Conservation (phyloP, 805 yeast genomes). For the Torulaspora microellipsoides region DNA sequence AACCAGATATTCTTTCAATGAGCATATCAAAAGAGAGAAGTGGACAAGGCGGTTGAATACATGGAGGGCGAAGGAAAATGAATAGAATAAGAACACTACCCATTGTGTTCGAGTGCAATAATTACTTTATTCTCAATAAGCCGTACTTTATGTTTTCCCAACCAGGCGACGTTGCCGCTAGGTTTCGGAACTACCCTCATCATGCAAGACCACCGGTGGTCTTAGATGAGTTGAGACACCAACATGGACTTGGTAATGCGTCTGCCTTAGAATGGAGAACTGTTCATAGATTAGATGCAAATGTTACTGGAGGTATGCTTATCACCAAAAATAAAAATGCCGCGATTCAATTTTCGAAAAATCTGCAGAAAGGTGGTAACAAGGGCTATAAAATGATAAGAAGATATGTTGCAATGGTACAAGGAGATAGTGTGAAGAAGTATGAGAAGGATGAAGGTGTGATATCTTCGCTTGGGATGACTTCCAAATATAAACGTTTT, state of each 20-base stretch:
- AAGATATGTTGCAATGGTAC: conserved; percentile 35
- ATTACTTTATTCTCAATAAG: conserved; percentile 36
- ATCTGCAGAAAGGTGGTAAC: conserved; percentile 35
- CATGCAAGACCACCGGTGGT: conserved; percentile 15
- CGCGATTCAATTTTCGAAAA: conserved; percentile 33
- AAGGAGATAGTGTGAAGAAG: conserved; percentile 2
- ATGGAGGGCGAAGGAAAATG: background rate
- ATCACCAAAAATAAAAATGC: conserved; percentile 34
- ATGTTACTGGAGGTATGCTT: conserved; percentile 41
- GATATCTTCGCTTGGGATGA: conserved; percentile 14
- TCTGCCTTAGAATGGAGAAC: conserved; percentile 19
- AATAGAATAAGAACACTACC: conserved; percentile 5
- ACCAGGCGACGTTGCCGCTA: conserved; percentile 24
- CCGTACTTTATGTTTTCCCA: conserved; percentile 35
- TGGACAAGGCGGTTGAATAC: too few species aligned
- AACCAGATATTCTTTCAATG: too few species aligned
- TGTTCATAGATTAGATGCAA: conserved; percentile 39
- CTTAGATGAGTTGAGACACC: conserved; percentile 17
- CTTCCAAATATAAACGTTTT: conserved; percentile 16
- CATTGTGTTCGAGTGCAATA: conserved; percentile 14
- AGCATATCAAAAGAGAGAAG: too few species aligned
- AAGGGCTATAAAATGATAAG: conserved; percentile 35
- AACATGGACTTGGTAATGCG: background rate
- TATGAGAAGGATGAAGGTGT: conserved; percentile 7
- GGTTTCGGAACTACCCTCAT: conserved; percentile 9